Conservation (phyloP, 1,139 yeast genomes). For the Saccharomycopsis hybrid region DNA sequence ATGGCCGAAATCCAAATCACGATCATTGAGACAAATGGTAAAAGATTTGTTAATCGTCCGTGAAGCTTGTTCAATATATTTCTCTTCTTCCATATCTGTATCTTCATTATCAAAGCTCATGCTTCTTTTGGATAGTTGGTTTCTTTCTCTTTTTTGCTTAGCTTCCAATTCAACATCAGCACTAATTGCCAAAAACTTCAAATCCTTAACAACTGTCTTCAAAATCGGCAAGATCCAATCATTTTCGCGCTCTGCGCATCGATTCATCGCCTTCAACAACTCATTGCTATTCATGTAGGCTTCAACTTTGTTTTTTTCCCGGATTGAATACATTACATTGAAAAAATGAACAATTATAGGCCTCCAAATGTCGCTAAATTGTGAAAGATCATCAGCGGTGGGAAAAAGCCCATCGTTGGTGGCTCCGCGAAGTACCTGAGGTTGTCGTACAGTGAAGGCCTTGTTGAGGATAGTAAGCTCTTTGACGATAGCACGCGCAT, state of each 20-base stretch:
- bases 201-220: slow-evolving; percentile 48
- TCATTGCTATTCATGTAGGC: slow-evolving; percentile 38
- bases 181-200: slow-evolving; percentile 35
- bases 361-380: slow-evolving; percentile 1
- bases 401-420: background rate
- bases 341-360: background rate
- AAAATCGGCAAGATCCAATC: slow-evolving; percentile 65
- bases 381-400: background rate
- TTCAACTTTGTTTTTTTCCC: slow-evolving; percentile 3
- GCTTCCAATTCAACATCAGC: slow-evolving; percentile 23
- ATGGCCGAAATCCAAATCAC: slow-evolving; percentile 43
- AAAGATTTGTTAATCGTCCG: slow-evolving; percentile 63
- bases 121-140: no score
- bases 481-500: background rate
- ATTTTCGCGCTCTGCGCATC: slow-evolving; percentile 57
- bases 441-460: background rate
- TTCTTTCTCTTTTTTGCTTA: background rate
- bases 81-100: slow-evolving; percentile 23
- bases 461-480: background rate
- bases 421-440: background rate
- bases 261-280: slow-evolving; percentile 43
- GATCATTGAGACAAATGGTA: slow-evolving; percentile 73
- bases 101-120: no score
- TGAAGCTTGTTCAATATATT: slow-evolving; percentile 48
- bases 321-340: background rate